Conservation (phyloP, 257 asterid species). For the Coffea eugenioides region DNA sequence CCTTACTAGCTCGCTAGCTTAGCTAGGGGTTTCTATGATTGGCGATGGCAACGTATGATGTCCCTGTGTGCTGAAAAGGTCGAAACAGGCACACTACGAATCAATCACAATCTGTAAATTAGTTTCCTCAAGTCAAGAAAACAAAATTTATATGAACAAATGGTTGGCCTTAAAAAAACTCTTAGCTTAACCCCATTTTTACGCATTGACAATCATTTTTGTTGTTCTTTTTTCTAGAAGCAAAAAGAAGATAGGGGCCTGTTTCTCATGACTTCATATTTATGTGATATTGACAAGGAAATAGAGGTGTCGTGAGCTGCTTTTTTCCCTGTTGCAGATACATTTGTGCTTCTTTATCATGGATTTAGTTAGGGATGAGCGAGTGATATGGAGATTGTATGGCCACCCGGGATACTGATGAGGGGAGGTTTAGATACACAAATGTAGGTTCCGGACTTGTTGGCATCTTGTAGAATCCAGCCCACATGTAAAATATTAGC, state of each 20-base stretch:
- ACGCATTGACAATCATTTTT: constrained; percentile 20
- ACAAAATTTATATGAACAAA: not conserved
- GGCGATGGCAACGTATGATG: not conserved
- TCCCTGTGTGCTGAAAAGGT: not conserved
- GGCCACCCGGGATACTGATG: constrained; percentile 32
- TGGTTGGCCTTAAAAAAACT: not conserved
- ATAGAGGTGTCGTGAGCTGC: not conserved
- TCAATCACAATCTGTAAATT: not conserved
- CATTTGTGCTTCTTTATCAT: constrained; percentile 1
- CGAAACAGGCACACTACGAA: not conserved
- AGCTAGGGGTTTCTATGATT: not conserved
- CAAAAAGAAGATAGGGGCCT: not conserved
- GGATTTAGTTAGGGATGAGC: constrained; percentile 26
- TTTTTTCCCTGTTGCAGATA: not conserved
- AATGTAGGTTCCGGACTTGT: constrained; percentile 18
- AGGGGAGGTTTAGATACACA: constrained; percentile 34
- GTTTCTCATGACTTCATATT: not conserved
- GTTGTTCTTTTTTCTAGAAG: no score
- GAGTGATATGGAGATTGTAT: constrained; percentile 17
- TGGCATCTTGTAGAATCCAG: constrained; percentile 23
- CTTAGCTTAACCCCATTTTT: constrained; percentile 16
- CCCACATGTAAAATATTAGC: constrained; percentile 24
- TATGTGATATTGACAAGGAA: not conserved
- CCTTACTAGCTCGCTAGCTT: not conserved
- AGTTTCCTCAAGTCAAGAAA: not conserved